phyloP scores from a whole-genome alignment of 441 rosid genomes.

The Mallotus repandus region DNA sequence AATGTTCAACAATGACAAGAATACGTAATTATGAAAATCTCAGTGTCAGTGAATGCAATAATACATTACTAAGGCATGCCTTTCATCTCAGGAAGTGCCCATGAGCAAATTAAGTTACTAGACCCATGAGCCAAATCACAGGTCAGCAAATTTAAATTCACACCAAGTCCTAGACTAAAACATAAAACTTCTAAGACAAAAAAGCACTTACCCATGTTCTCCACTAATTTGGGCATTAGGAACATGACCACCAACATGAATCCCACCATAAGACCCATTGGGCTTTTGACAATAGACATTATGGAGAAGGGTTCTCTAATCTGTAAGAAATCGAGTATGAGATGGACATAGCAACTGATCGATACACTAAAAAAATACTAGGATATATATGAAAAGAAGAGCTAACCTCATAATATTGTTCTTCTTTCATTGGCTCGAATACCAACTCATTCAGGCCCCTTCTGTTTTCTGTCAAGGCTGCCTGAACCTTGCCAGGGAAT shows the following conservation, averaged over 20 bases:
- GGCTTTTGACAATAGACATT: constrained; percentile 87
- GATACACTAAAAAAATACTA: not conserved
- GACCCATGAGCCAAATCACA: constrained; percentile 4
- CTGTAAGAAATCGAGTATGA: constrained; percentile 43
- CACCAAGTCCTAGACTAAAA: constrained; percentile 10
- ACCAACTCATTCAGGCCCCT: constrained; percentile 83
- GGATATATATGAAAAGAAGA: constrained; percentile 14
- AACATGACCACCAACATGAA: constrained; percentile 90
- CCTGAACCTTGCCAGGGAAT: constrained; percentile 93
- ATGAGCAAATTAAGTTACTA: not conserved
- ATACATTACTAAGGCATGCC: not conserved
- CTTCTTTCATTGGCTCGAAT: constrained; percentile 77
- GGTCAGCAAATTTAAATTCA: not conserved
- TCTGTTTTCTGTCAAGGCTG: constrained; percentile 91
- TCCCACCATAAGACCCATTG: constrained; percentile 98
- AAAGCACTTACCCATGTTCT: constrained; percentile 75
- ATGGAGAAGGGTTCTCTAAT: constrained; percentile 85
- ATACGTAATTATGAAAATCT: not conserved
- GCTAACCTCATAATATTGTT: constrained; percentile 87
- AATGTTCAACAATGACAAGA: not conserved
- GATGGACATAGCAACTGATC: constrained; percentile 13
- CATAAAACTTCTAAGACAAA: constrained; percentile 7
- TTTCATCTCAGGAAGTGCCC: not conserved
- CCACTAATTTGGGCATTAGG: constrained; percentile 94
- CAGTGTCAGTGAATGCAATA: not conserved